Conservation (phyloP, 177 flowering plant genomes). For the Tripterygium wilfordii region DNA sequence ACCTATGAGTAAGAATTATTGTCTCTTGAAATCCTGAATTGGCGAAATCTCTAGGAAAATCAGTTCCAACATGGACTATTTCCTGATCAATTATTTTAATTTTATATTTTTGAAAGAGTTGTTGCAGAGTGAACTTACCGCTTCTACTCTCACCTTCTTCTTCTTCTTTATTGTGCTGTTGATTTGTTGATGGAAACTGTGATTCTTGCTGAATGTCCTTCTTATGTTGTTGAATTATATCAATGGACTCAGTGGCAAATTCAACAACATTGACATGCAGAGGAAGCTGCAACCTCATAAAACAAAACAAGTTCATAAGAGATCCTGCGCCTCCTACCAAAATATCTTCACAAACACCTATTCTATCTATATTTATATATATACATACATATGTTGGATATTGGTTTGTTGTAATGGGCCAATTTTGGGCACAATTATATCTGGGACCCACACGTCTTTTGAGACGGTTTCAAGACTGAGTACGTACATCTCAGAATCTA, state of each 20-base stretch:
- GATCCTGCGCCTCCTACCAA: no score
- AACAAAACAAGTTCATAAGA: no score
- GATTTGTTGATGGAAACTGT: slow-evolving; percentile 2
- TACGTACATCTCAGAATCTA: no score
- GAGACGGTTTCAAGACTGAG: no score
- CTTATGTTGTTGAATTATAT: slow-evolving; percentile 32
- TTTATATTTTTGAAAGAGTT: slow-evolving; percentile 75
- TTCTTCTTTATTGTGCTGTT: slow-evolving; percentile 6
- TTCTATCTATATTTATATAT: no score
- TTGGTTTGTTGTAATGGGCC: no score
- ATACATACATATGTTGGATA: no score
- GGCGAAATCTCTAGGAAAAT: slow-evolving; percentile 30
- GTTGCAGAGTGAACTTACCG: slow-evolving; percentile 61
- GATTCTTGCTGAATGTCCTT: slow-evolving; percentile 5
- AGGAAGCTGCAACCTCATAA: slow-evolving; percentile 55
- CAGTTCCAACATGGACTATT: slow-evolving; percentile 9
- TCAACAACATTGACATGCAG: slow-evolving; percentile 69
- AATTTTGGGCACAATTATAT: no score
- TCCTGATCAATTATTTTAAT: slow-evolving; percentile 58
- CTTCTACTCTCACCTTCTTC: slow-evolving; percentile 10
- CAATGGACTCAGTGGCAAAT: slow-evolving; percentile 82
- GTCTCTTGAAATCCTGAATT: slow-evolving; percentile 65
- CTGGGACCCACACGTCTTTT: no score
- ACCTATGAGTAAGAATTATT: slow-evolving; percentile 60
- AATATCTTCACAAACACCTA: no score